A percentile compares a stretch with the other conserved stretches of the same genome.
Evolutionary conservation across 2,329 filamentous ascomycete species (phyloP).

Genomic region (Talaromyces sp.): DNA sequence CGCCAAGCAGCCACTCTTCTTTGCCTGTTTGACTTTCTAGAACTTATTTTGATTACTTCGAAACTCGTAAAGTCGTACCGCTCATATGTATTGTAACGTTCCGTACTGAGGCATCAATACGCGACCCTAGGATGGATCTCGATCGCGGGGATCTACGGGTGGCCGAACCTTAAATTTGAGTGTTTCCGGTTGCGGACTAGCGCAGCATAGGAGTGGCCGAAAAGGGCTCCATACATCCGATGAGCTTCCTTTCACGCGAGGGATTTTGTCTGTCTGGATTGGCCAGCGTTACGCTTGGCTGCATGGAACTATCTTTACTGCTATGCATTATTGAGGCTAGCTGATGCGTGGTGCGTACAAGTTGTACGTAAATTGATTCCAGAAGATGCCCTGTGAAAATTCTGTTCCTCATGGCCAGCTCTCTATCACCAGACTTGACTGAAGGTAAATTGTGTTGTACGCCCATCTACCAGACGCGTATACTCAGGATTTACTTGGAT

Average conservation of each 20-base stretch:
- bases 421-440: not conserved
- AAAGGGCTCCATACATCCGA: not conserved
- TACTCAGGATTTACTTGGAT: not conserved
- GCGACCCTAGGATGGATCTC: not conserved
- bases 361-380: not conserved
- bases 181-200: not conserved
- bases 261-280: not conserved
- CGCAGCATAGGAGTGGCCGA: not conserved
- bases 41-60: not conserved
- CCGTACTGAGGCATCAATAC: conserved; percentile 1
- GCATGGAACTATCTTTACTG: not conserved
- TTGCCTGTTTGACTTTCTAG: not conserved
- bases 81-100: not conserved
- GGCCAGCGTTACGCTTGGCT: not conserved
- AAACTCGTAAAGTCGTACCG: not conserved
- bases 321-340: not conserved
- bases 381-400: not conserved
- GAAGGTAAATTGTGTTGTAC: not conserved
- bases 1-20: not conserved
- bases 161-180: not conserved
- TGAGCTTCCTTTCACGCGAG: not conserved
- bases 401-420: not conserved
- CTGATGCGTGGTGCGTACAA: not conserved
- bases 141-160: conserved; percentile 1
- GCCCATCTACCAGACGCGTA: not conserved